phyloP scores from a whole-genome alignment of 352 stramenopile species.

The Phytophthora tubulina region DNA sequence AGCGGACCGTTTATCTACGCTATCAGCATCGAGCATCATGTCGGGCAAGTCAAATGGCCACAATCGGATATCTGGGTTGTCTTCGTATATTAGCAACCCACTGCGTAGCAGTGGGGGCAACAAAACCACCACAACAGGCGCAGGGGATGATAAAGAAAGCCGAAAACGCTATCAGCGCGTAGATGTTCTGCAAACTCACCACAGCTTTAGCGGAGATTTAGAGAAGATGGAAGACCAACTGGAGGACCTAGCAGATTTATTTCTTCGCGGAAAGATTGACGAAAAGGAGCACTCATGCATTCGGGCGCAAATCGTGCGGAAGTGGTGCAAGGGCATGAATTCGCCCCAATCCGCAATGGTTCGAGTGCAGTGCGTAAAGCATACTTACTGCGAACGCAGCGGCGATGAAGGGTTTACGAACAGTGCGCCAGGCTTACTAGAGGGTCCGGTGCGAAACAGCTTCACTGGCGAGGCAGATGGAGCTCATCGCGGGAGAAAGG shows the following conservation, averaged over 20 bases:
- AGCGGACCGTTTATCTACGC: slow-evolving; percentile 57
- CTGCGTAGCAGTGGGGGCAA: slow-evolving; percentile 51
- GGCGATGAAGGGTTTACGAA: slow-evolving; percentile 36
- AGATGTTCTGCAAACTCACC: slow-evolving; percentile 77
- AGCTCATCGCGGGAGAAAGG: slow-evolving; percentile 43
- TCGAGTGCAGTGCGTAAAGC: slow-evolving; percentile 73
- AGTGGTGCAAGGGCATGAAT: slow-evolving; percentile 85
- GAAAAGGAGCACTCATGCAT: slow-evolving; percentile 90
- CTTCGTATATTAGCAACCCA: slow-evolving; percentile 79
- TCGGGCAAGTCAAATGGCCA: slow-evolving; percentile 36
- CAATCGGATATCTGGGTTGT: slow-evolving; percentile 43
- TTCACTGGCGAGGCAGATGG: slow-evolving; percentile 31
- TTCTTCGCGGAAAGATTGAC: slow-evolving; percentile 81
- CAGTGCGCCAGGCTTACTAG: slow-evolving; percentile 34
- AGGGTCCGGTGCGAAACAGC: slow-evolving; percentile 27
- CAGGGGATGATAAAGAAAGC: slow-evolving; percentile 50
- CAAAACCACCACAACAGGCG: slow-evolving; percentile 28
- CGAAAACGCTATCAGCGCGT: slow-evolving; percentile 73
- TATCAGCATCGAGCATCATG: slow-evolving; percentile 46
- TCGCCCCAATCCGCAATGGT: slow-evolving; percentile 83
- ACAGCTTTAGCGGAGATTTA: slow-evolving; percentile 69
- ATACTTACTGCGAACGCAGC: slow-evolving; percentile 45
- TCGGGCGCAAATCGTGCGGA: slow-evolving; percentile 82
- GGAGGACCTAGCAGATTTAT: slow-evolving; percentile 76
- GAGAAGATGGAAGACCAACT: slow-evolving; percentile 87